phyloP scores from a whole-genome alignment of 805 yeast genomes.

The Crinitomyces ghanaensis region DNA sequence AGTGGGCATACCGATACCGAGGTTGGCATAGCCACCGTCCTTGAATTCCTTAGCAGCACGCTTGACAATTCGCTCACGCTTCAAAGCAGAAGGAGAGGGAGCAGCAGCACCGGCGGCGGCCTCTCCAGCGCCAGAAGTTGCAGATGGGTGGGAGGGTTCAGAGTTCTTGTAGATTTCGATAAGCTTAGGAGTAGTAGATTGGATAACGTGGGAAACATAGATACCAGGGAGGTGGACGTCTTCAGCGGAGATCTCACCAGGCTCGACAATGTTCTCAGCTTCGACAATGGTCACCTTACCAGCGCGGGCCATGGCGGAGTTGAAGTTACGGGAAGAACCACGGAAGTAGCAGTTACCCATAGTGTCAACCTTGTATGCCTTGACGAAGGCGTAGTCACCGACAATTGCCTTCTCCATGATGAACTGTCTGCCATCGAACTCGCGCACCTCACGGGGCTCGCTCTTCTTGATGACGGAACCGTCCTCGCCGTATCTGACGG shows the following conservation, averaged over 20 bases:
- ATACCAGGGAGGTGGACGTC: conserved; percentile 34
- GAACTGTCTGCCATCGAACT: conserved; percentile 29
- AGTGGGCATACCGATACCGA: conserved; percentile 37
- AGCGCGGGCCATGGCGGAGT: conserved; percentile 31
- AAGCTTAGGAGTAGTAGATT: conserved; percentile 31
- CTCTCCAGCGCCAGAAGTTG: conserved; percentile 1
- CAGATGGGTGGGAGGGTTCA: conserved; percentile 13
- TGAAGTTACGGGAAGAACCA: conserved; percentile 35
- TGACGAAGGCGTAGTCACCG: conserved; percentile 34
- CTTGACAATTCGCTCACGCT: conserved; percentile 27
- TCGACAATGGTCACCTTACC: conserved; percentile 34
- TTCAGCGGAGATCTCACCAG: conserved; percentile 33
- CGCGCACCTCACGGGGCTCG: conserved; percentile 30
- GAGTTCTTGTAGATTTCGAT: conserved; percentile 28
- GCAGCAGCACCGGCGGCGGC: conserved; percentile 11
- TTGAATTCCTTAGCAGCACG: conserved; percentile 34
- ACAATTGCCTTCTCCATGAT: conserved; percentile 30
- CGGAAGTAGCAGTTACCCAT: conserved; percentile 35
- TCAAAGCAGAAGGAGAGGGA: no score
- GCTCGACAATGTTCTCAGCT: conserved; percentile 36
- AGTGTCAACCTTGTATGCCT: conserved; percentile 33
- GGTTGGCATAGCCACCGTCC: conserved; percentile 29
- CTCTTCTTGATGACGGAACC: conserved; percentile 27
- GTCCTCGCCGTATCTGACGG: conserved; percentile 27
- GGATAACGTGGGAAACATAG: conserved; percentile 29